Evolutionary conservation across 2,329 filamentous ascomycete genomes (phyloP), one percentile per base, ranked within the genome.

Genomic region (Ophiostoma australiae): DNA sequence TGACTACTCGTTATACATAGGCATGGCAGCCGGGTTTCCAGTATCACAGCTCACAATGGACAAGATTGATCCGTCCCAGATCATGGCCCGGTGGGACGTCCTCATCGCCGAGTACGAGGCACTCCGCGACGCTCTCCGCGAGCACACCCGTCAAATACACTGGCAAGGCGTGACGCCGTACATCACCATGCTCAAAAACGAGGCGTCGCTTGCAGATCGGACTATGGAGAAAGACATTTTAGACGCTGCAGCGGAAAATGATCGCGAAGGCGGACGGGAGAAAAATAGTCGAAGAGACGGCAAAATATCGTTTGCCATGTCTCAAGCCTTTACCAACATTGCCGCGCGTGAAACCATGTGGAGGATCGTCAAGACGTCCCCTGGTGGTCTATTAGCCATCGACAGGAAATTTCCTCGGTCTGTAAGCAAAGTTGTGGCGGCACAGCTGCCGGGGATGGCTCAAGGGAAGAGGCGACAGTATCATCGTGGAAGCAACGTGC

Each of bases 341-440:
- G 67, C 71, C 2, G 73, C 74, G 4, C 70, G 72, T 4, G 75
- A 75, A 52, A 72, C 70, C 41, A 68, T 73, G n/a, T 79, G 78
- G 78, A 61, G 71, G 1, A 72, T 76, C 15, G 70, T 79, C 71
- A 79, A 78, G 48, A 77, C 76, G 35, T 78, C 74, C 68, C 48
- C 37, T 2, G 73, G 71, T 7, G 77, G 76, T 3, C 70, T 79
- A 17, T 67, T 77, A 13, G 73, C 74, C 23, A 69, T 79, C 66
- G 76, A 48, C 8, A 10, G 31, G 31, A 69, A 41, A 33, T 55
- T 55, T 23, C 33, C 44, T 17, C 27, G 31, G 35, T 41, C 44
- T 20, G 31, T 7, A 2, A 35, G 33, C 27, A 13, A 35, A 5
- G 20, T 31, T 27, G 61, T 8, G 5, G 27, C 23, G 20, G 39